Conservation (phyloP, 805 yeast species). For the Saccharomycopsis fodiens region DNA sequence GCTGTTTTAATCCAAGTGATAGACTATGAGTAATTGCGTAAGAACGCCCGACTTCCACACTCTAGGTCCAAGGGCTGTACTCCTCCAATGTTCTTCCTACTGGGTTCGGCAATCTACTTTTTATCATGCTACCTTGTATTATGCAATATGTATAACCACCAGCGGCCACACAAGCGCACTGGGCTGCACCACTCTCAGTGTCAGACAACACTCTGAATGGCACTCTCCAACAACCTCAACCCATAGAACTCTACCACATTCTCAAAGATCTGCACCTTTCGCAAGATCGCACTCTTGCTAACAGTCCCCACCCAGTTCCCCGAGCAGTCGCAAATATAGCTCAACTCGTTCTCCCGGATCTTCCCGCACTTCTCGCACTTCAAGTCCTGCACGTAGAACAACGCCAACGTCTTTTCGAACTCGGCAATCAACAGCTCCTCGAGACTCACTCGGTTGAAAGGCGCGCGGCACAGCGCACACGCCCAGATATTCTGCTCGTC, state of each 20-base stretch:
- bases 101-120: too few species aligned
- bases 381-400: slow-evolving; percentile 71
- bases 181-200: too few species aligned
- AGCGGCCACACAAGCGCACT: too few species aligned
- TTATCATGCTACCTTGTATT: too few species aligned
- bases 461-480: slow-evolving; percentile 59
- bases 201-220: slow-evolving; percentile 1
- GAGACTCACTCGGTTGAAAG: slow-evolving; percentile 56
- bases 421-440: slow-evolving; percentile 76
- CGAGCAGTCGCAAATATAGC: slow-evolving; percentile 77
- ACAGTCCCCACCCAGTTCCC: slow-evolving; percentile 72
- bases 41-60: too few species aligned
- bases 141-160: too few species aligned
- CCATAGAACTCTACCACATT: slow-evolving; percentile 56
- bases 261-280: slow-evolving; percentile 40
- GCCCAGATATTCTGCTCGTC: slow-evolving; percentile 41
- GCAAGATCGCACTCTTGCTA: slow-evolving; percentile 35
- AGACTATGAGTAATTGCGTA: too few species aligned
- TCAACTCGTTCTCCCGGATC: slow-evolving; percentile 59
- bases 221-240: slow-evolving; percentile 43
- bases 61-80: too few species aligned
- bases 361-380: slow-evolving; percentile 71
- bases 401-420: slow-evolving; percentile 45
- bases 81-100: too few species aligned
- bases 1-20: too few species aligned